Evolutionary conservation across 1,284 basidiomycete genomes (phyloP).

Genomic region (Apiotrichum laibachii): DNA sequence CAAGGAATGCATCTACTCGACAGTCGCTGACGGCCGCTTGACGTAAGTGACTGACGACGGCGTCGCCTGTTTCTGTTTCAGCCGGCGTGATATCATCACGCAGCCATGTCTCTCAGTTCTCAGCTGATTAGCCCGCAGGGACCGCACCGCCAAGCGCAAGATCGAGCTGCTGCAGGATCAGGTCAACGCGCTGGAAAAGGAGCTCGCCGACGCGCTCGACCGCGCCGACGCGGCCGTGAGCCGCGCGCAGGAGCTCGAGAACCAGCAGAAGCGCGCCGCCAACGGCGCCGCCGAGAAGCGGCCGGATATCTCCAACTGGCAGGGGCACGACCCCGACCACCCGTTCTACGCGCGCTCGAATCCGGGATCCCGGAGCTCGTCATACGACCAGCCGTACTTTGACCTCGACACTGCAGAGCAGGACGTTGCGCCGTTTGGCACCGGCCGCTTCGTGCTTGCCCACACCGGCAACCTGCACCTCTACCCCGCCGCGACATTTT

Average conservation of each 20-base stretch:
- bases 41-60: slow-evolving; percentile 5
- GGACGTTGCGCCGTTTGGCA: slow-evolving; percentile 21
- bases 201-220: slow-evolving; percentile 6
- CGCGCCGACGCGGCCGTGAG: slow-evolving; percentile 2
- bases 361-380: not conserved
- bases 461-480: slow-evolving; percentile 27
- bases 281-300: not conserved
- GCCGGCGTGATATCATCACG: not conserved
- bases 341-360: not conserved
- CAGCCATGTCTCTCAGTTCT: not conserved
- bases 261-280: not conserved
- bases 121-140: not conserved
- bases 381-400: slow-evolving; percentile 1
- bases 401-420: slow-evolving; percentile 1
- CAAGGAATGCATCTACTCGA: slow-evolving; percentile 12
- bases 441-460: slow-evolving; percentile 22
- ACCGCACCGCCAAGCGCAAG: slow-evolving; percentile 9
- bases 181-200: slow-evolving; percentile 3
- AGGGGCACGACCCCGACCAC: no score
- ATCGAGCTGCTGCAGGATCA: slow-evolving; percentile 11
- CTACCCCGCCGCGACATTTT: slow-evolving; percentile 28
- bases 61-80: not conserved
- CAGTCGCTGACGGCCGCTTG: slow-evolving; percentile 8
- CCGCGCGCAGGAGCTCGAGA: not conserved
- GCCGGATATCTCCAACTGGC: not conserved